Evolutionary conservation across 2,329 filamentous ascomycete genomes (phyloP), one percentile per base, ranked within the genome.

Genomic region (Fulvia fulva): DNA sequence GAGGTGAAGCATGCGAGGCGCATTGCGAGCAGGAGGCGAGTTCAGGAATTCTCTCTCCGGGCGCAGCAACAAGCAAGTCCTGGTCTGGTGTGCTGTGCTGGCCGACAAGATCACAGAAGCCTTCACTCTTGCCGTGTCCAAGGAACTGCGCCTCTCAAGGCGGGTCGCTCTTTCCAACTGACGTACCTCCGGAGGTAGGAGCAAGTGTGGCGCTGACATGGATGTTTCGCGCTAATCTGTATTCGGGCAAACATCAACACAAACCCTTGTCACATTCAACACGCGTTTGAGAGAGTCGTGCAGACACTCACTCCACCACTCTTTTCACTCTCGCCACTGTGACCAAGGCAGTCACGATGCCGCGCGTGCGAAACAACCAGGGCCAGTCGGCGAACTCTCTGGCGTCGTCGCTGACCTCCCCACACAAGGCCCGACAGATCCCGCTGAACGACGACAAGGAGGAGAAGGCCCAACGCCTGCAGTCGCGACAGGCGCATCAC

Each of bases 381-480:
- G 67, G 75, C 77, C 54, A 72, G 68, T 52, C 76, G 76, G 60
- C 80, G 78, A 65, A 61, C 63, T 80, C 80, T 9, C 50, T 57
- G 34, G 55, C 55, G 6, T 57, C 55, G 8, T 53, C 55, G 25
- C 44, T 46, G 64, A 82, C 80, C 67, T 77, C 79, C 23, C 78
- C 80, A 37, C 71, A 79, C 62, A 82, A 81, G 76, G 61, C 57
- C 37, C 53, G 47, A 68, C 96, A 91, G 73, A 95, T 99, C 60
- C 92, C 94, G 34, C 84, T 99, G 63, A 97, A 97, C 78, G 94
- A 99, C 78, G 94, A 99, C 80, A 87, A 85, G 60, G 86, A 88
- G 67, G 94, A 99, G 77, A 96, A 95, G 75, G 92, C 91, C 51
- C 87, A 88, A 67, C 88, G 94, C 51, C 81, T 93, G 70, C 89